These are phyloP conservation scores for Colletotrichum liriopes DNA, from an alignment of 2,329 filamentous ascomycete genomes.

Conservation along the genomic window DNA sequence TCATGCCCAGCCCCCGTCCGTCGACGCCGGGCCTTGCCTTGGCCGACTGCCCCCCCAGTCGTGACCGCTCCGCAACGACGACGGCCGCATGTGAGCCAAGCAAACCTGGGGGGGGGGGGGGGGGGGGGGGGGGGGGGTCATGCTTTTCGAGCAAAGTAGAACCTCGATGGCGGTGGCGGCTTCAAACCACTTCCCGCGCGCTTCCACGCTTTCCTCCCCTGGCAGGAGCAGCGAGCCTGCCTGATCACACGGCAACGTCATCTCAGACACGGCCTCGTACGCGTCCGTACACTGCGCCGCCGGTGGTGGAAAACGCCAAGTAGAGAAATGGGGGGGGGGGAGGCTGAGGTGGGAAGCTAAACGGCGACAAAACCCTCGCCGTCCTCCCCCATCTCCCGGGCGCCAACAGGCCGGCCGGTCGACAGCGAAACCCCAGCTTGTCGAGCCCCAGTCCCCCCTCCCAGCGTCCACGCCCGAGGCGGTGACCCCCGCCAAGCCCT, in stretches of 20 bases:
- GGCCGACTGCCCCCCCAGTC: not conserved
- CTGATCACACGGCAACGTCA: not conserved
- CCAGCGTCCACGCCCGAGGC: not conserved
- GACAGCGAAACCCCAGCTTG: not conserved
- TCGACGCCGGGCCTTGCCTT: not conserved
- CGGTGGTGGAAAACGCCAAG: not conserved
- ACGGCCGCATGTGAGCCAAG: not conserved
- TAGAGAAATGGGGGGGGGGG: not conserved
- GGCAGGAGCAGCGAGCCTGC: not conserved
- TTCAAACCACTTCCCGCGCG: not conserved
- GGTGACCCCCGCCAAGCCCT: not conserved
- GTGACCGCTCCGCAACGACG: not conserved
- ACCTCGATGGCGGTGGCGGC: not conserved
- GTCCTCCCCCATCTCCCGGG: not conserved
- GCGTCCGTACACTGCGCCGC: not conserved
- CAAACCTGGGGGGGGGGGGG: too few species aligned
- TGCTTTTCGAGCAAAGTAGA: not conserved
- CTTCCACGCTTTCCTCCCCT: not conserved
- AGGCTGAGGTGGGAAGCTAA: not conserved
- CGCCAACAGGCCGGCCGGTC: not conserved
- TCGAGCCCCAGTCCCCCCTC: not conserved
- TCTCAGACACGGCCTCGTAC: not conserved
- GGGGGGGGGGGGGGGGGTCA: too few species aligned
- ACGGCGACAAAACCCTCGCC: not conserved
- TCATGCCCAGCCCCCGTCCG: not conserved